Base-by-base conservation (phyloP, 768 basidiomycete genomes). In the Clavulina sp. region DNA sequence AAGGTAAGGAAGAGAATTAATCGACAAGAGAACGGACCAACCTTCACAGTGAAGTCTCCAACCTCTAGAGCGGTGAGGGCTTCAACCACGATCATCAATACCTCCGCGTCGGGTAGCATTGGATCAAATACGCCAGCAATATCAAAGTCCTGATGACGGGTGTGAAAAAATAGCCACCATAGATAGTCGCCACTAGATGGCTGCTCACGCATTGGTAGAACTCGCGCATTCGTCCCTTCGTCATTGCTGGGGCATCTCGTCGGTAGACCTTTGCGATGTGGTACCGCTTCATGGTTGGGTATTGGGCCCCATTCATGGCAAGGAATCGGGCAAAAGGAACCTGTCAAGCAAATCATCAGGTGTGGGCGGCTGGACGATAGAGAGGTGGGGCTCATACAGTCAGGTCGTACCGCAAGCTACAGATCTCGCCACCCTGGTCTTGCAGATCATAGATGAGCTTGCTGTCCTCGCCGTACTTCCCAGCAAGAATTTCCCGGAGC, bases 241-340 rank as follows among this genome's bases (percentile, higher is more conserved):
- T 83, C 82, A 97, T 91, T 52, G 92, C 92, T 0, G 95, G 95
- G 57, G 81, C 88, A 66, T 99, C 95, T 62, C 95, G 70, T 56
- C 95, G 72, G 66, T 97, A 99, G 19, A 99, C 95, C 68, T 97
- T 99, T n/a, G 91, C 92, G 48, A 99, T 80, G 65, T 97, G 95
- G 81, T 89, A 99, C 13, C 96, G 64, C 68, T 97, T 97, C 56
- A 79, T 70, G 28, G 65, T 58, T 65, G 74, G 56, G 72, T 80
- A 64, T 41, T 61, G 56, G n/a, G 77, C 78, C n/a, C 87, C 84
- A 53, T 78, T 78, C 91, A 99, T 97, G 26, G 95, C 93, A 18
- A 99, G 70, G 65, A 88, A 92, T 30, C 95, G 72, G 21, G 93
- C 95, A 40, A 99, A 80, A 4, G 95, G 95, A 24, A 97, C 71